Evolutionary conservation across 176 grass and related monocot species (phyloP), one percentile per base, ranked within the genome.

Genomic region (Lolium rigidum): DNA sequence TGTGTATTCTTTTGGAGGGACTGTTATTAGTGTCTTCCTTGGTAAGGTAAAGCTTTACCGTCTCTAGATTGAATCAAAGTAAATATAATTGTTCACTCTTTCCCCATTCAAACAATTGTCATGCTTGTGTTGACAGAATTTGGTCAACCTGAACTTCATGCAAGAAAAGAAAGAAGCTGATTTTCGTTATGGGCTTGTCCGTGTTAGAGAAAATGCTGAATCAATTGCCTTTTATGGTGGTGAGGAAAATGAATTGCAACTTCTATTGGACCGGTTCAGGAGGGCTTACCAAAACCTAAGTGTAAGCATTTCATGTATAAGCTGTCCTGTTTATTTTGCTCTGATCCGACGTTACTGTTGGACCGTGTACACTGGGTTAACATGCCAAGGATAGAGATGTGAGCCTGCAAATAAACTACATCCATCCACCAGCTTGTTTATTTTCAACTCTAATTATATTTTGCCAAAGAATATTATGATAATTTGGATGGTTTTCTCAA

Each of bases 91-190:
- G 3, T 56, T 41, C 47, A 37, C 10, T 48, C 7, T 92, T 81
- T 81, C 1, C 72, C 77, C 79, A 62, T 88, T 77, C 9, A 76
- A 31, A 52, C 56, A 48, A 81, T 10, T 61, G 50, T 76, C 46
- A 52, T 86, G 13, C 46, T 83, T 69, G 13, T 44, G 59, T 64
- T 76, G 83, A 76, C 85, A 98, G 96, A 92, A 86, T 86, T 94
- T 98, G 82, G 96, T 98, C 56, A 95, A 83, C 83, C 84, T 98
- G 86, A 98, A 95, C 85, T 98, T 98, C 90, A 92, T 98, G 96
- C 93, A 98, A 98, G 96, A 98, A 83, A 98, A 98, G 84, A 98
- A 95, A 89, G 96, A 98, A 89, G 96, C 96, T 79, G 93, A 98
- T 94, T 98, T 98, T 89, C 88, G 96, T 67, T 98, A 94, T 49